Evolutionary conservation across 805 yeast genomes (phyloP), one percentile per base, ranked within the genome.

Genomic region (Saccharomycodes ludwigii): DNA sequence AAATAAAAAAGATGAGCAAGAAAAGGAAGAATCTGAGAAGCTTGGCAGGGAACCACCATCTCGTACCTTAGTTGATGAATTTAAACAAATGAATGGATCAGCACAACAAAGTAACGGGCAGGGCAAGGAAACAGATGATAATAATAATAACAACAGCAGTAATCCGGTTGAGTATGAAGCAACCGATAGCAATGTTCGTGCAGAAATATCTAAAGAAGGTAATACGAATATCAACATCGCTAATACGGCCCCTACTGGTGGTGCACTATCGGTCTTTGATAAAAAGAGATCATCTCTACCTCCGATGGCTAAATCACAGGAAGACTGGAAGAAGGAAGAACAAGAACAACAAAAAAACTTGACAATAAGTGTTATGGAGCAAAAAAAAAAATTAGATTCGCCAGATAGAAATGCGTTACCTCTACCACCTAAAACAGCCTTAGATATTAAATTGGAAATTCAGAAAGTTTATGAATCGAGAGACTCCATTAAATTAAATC

Each of bases 371-470:
- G n/a, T n/a, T n/a, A n/a, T n/a, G 35, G 48, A 13, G 52, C 49
- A 14, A 42, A 58, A 45, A 36, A 47, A 46, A 18, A 69, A 57
- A 14, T 47, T 65, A 27, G 81, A 75, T 39, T 66, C 88, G 2
- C 97, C 97, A 3, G 51, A 71, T 1, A 63, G 73, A 31, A 95
- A 83, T 27, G 41, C 71, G 2, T 54, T 91, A 24, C 98, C 99
- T 12, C 61, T 91, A 37, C 98, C 99, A 1, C 67, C 77, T 30
- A 83, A 76, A 46, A 80, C 85, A 12, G 71, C 83, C 3, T 61
- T 69, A 25, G 96, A 91, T 52, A 66, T 91, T 31, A 81, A 79
- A 49, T 60, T 82, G 36, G 88, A 81, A 49, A 76, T 88, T 14
- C 64, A 73, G 39, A 70, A 74, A 36, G 82, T 91, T 19, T 82